phyloP scores from a whole-genome alignment of 1,139 yeast genomes.

The Debaryomyces singareniensis region DNA sequence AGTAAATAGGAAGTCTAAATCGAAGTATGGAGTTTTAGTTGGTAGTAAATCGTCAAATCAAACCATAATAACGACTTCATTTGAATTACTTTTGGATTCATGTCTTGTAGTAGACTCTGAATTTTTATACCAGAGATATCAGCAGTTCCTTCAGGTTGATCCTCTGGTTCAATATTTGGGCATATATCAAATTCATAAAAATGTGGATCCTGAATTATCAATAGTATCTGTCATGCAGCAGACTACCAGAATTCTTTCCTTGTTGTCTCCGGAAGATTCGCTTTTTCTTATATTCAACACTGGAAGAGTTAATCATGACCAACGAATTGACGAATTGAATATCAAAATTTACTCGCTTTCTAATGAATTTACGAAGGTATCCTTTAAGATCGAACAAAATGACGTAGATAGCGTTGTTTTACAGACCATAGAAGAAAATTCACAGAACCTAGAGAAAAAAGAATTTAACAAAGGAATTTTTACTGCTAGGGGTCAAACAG shows the following conservation, averaged over 20 bases:
- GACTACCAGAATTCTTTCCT: no score
- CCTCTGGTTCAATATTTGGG: neutral
- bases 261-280: neutral
- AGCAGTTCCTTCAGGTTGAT: conserved; percentile 14
- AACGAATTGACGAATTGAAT: no score
- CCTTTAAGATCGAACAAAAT: neutral
- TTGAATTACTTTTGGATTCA: conserved; percentile 15
- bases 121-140: conserved; percentile 18
- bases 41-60: conserved; percentile 14
- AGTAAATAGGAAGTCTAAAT: conserved; percentile 10
- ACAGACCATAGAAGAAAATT: neutral
- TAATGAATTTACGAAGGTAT: neutral
- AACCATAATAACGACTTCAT: conserved; percentile 14
- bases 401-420: neutral
- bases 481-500: neutral
- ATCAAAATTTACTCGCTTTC: neutral
- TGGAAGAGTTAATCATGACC: neutral
- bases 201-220: neutral
- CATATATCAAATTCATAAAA: neutral
- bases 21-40: conserved; percentile 21
- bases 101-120: conserved; percentile 14
- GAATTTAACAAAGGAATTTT: neutral
- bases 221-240: neutral
- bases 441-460: neutral
- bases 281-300: no score